Percentiles rank a stretch among this genome's conserved stretches.
These are phyloP conservation scores for Penicillium dipodomyicola DNA, from an alignment of 495 filamentous ascomycete genomes.

Conservation along the genomic window DNA sequence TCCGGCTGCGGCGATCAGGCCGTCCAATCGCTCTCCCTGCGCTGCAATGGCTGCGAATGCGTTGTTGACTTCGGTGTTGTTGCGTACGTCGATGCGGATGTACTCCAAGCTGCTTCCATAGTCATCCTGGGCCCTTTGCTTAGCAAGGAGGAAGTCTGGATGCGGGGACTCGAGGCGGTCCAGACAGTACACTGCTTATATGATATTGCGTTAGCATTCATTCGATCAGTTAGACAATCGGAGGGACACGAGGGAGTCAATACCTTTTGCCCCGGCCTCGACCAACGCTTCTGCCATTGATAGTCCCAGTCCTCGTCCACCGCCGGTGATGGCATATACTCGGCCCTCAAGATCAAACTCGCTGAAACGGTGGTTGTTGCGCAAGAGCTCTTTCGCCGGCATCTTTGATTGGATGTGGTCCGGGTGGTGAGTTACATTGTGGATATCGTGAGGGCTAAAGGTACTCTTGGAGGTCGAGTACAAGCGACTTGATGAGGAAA, in stretches of 20 bases:
- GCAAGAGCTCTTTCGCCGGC: slow-evolving; percentile 22
- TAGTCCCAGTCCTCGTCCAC: slow-evolving; percentile 61
- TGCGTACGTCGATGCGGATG: slow-evolving; percentile 60
- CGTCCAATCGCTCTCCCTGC: slow-evolving; percentile 60
- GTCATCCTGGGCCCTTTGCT: slow-evolving; percentile 43
- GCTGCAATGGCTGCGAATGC: slow-evolving; percentile 54
- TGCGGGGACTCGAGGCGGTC: slow-evolving; percentile 55
- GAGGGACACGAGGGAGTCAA: background rate
- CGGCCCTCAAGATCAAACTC: slow-evolving; percentile 57
- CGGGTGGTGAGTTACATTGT: slow-evolving; percentile 19
- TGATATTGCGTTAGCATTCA: background rate
- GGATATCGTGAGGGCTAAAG: slow-evolving; percentile 21
- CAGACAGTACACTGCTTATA: slow-evolving; percentile 56
- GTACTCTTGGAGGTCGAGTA: slow-evolving; percentile 19
- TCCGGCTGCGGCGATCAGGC: slow-evolving; percentile 77
- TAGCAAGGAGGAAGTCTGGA: slow-evolving; percentile 49
- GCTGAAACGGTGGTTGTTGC: slow-evolving; percentile 34
- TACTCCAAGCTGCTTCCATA: slow-evolving; percentile 61
- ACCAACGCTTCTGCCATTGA: slow-evolving; percentile 66
- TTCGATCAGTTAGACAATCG: background rate
- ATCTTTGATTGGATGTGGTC: slow-evolving; percentile 39
- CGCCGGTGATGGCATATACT: slow-evolving; percentile 62
- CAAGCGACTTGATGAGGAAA: slow-evolving; percentile 15
- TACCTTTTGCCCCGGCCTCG: slow-evolving; percentile 67
- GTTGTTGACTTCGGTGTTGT: slow-evolving; percentile 52